Base-by-base conservation (phyloP, 2,329 filamentous ascomycete species). In the Sodiomyces alkalinus region DNA sequence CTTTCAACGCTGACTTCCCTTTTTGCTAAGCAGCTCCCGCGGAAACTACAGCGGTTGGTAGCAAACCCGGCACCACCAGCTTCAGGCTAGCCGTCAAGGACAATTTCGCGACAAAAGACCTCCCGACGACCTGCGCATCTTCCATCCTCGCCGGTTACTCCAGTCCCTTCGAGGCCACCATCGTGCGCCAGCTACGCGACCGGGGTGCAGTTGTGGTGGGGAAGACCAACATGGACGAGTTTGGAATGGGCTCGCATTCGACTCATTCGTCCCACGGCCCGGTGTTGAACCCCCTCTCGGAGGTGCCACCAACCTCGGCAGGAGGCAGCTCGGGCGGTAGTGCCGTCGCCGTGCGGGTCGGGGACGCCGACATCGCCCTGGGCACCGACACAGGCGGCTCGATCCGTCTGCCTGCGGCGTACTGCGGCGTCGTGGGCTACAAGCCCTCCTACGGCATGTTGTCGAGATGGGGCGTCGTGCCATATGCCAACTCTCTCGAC, bases 221-320 rank as follows among this genome's bases (percentile, higher is more conserved):
- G 6, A 93, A 93, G 52, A 86, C 83, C 3, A 93, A 92, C 48
- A 74, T 96, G 62, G 90, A 96, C 53, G 90, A 92, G 48, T 93
- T 93, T 48, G 85, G 86, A 17, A 93, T 93, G 86, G 85, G 85
- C 3, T 92, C 83, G 7, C 77, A 93, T 41, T 86, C 82, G 2
- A 56, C 58, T 28, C 74, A 76, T 42, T 85, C 82, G 1, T 54
- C 62, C 30, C 72, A 75, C 41, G 80, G 80, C 2, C 48, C 69
- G 1, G 79, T 87, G 4, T 57, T 49, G 29, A 74, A 67, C 35
- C 58, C 54, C 6, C 50, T 58, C 29, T 34, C 46, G 2, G 33
- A 42, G 23, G 47, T 46, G 25, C 32, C 44, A 13, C 30, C 55
- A 33, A 48, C 71, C 16, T 90, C 83, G 1, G 77, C 80, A 0